A percentile compares a stretch with the other conserved stretches of the same genome.
These are phyloP conservation scores for Alternaria triticimaculans DNA, from an alignment of 2,329 filamentous ascomycete genomes.

Conservation along the genomic window DNA sequence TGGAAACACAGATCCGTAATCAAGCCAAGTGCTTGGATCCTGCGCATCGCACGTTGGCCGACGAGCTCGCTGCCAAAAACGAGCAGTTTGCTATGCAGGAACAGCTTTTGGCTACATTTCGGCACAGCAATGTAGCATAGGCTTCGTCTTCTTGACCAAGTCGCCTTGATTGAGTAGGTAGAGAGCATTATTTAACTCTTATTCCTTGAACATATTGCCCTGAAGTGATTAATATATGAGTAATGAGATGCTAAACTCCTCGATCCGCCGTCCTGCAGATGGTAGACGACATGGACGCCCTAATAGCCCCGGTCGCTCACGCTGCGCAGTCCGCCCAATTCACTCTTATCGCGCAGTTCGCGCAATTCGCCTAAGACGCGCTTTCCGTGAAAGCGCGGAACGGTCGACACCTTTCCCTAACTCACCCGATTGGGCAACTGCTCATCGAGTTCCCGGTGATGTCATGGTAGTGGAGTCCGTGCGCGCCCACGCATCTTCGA, in stretches of 20 bases:
- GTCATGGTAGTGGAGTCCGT: neutral
- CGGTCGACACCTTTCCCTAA: too few relatives aligned
- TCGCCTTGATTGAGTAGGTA: neutral
- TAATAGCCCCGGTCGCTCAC: too few relatives aligned
- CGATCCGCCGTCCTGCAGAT: neutral
- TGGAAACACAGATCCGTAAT: neutral
- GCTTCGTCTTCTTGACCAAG: neutral
- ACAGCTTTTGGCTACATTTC: neutral
- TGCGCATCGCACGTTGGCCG: conserved; percentile 8
- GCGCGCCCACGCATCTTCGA: neutral
- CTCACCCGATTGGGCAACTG: too few relatives aligned
- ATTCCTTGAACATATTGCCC: neutral
- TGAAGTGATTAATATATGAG: neutral
- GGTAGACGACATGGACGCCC: neutral
- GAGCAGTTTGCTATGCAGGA: conserved; percentile 8
- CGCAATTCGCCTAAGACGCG: too few relatives aligned
- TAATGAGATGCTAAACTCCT: neutral
- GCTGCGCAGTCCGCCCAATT: neutral
- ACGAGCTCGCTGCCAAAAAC: conserved; percentile 20
- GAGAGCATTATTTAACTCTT: neutral
- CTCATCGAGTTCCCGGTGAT: too few relatives aligned
- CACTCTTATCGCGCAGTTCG: neutral
- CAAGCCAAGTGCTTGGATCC: neutral
- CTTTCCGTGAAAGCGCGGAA: too few relatives aligned
- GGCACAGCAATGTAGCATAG: neutral